Evolutionary conservation across 495 filamentous ascomycete species (phyloP), one percentile per base, ranked within the genome.

Genomic region (Neurospora sp.): DNA sequence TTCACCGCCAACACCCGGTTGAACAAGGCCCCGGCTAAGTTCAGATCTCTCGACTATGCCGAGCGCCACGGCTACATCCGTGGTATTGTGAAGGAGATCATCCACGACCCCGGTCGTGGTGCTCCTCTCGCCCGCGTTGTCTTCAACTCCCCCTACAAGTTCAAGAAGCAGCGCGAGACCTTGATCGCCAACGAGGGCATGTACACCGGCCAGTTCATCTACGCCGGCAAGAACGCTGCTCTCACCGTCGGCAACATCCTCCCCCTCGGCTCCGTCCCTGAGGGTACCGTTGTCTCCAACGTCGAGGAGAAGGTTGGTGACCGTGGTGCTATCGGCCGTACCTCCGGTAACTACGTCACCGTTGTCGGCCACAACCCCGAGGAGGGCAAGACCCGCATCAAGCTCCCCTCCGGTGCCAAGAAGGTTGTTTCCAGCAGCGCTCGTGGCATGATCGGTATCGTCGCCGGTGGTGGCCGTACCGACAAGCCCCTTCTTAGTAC

Each of bases 201-300:
- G 95, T 99, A 99, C 93, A 97, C 96, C 76, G 96, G 96, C 78
- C 94, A 97, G 87, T 99, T 99, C 89, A 94, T 99, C 91, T 99
- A 98, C 86, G 94, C 95, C 84, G 96, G 96, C 83, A 99, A 99
- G 92, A 93, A 97, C 86, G 96, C 96, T 77, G 87, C 89, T 73
- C 89, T 99, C 76, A 98, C 91, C 80, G 90, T 99, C 82, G 96
- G 96, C 82, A 99, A 99, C 87, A 86, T 99, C 82, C 92, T 99
- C 68, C 96, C 96, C 75, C 90, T 99, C 74, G 89, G 88, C 81
- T 93, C 92, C 79, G 90, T 98, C 83, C 96, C 96, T 75, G 96
- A 99, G 89, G 96, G 96, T 91, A 99, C 96, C 83, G 94, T 99
- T 77, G 88, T 98, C 77, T 92, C 92, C 83, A 98, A 98, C 86